Base-by-base conservation (phyloP, 2,329 filamentous ascomycete species). In the Bipolaris cookei region DNA sequence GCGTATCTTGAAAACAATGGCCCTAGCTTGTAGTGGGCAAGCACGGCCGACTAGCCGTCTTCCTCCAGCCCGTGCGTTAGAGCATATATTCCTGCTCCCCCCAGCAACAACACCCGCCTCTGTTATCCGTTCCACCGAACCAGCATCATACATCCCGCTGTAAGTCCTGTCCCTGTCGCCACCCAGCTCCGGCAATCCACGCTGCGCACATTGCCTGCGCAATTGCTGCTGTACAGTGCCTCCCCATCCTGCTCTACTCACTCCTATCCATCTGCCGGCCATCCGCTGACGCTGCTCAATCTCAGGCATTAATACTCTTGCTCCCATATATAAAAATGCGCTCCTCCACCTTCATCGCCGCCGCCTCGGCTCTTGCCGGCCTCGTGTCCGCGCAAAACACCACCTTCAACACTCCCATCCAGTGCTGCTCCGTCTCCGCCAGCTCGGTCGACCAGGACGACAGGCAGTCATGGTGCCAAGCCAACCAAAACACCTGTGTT, bases 401-500 rank as follows among this genome's bases (percentile, higher is more conserved):
- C 66, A 74, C 75, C 3, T 57, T 44, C 54, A 28, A 57, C 66
- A 63, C 76, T 3, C 56, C 58, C 42, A 68, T 71, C 67, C 78
- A 68, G 1, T 76, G 74, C 72, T 76, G 74, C 65, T 71, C 70
- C 43, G 79, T 86, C 70, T 69, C 79, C 61, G 66, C 81, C 51
- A 73, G 62, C 66, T 49, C 64, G 25, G 75, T 86, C 39, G 61
- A 72, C 39, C n/a, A 66, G 2, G 51, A 69, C 39, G 64, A 71
- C 21, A 77, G 76, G 62, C 63, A 75, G 69, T 63, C 77, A 55
- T 89, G 86, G 86, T 90, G 87, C 72, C 73, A 75, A 51, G 84
- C 80, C 61, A 79, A 89, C 77, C 76, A 76, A 59, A 86, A 86
- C 75, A 82, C 81, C 42, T 90, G 87, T 77, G 84, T 83, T 14